Conservation (phyloP, 2,329 filamentous ascomycete species). For the Periconia macrospinosa region DNA sequence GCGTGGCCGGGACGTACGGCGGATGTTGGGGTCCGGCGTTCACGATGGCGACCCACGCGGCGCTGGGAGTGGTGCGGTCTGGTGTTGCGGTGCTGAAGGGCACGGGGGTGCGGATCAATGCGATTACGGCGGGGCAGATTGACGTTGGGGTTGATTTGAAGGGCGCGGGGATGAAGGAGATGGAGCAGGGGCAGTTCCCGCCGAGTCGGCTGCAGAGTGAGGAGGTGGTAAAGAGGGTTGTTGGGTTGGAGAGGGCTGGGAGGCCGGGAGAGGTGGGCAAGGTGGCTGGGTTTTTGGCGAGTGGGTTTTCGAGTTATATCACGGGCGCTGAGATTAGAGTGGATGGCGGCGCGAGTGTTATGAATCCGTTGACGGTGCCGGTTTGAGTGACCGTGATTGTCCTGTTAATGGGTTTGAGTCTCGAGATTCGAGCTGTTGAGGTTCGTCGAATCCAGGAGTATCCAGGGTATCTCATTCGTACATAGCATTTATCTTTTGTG, state of each 20-base stretch:
- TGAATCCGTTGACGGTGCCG: constrained; percentile 45
- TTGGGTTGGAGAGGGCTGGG: constrained; percentile 62
- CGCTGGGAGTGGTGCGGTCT: constrained; percentile 61
- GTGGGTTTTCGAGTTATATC: constrained; percentile 64
- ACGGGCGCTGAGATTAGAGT: constrained; percentile 65
- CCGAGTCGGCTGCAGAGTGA: constrained; percentile 57
- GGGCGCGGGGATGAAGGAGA: constrained; percentile 34
- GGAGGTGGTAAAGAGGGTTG: constrained; percentile 52
- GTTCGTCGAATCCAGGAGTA: neutral
- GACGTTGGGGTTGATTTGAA: constrained; percentile 52
- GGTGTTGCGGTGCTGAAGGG: constrained; percentile 62
- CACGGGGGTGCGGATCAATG: constrained; percentile 62
- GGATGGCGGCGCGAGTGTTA: constrained; percentile 58
- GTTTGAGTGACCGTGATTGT: constrained; percentile 15
- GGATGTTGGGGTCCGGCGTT: constrained; percentile 63
- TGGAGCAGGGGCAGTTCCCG: constrained; percentile 59
- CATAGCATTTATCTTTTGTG: neutral
- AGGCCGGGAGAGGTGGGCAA: constrained; percentile 61
- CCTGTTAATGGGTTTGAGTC: neutral
- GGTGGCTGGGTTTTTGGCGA: constrained; percentile 64
- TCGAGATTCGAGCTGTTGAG: neutral
- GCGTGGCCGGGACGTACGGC: constrained; percentile 60
- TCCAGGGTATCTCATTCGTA: neutral
- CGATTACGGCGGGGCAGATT: constrained; percentile 51
- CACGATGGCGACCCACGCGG: constrained; percentile 63